These are phyloP conservation scores for Plantago elongata DNA, from an alignment of 257 asterid genomes.

Conservation along the genomic window DNA sequence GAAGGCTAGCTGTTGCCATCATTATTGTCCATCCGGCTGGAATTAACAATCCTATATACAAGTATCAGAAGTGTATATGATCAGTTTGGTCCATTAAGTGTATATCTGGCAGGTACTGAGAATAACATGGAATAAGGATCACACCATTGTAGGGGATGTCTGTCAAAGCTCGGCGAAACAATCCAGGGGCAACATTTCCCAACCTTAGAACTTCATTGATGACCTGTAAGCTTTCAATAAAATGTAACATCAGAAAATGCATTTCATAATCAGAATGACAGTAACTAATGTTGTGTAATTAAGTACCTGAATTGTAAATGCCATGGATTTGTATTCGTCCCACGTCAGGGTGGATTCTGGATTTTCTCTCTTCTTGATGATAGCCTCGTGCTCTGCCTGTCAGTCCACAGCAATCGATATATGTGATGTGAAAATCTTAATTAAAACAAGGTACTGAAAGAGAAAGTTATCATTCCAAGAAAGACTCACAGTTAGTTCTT, in stretches of 20 bases:
- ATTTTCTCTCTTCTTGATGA: conserved; percentile 45
- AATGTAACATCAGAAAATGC: neutral
- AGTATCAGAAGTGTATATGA: neutral
- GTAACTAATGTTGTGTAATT: neutral
- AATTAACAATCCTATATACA: conserved; percentile 53
- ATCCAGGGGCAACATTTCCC: conserved; percentile 79
- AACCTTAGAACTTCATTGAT: conserved; percentile 70
- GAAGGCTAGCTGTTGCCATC: conserved; percentile 73
- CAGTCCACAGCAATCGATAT: neutral
- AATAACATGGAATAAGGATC: neutral
- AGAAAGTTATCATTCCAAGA: neutral
- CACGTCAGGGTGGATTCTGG: conserved; percentile 42
- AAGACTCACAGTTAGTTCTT: conserved; percentile 52
- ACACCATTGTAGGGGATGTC: conserved; percentile 66
- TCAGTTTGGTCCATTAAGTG: neutral
- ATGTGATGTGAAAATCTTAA: neutral
- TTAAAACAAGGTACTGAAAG: no score
- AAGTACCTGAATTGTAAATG: conserved; percentile 64
- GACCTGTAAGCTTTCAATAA: conserved; percentile 31
- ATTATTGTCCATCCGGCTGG: conserved; percentile 73
- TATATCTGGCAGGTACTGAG: neutral
- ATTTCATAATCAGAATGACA: neutral
- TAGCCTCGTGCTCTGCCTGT: conserved; percentile 65
- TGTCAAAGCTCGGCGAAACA: conserved; percentile 64
- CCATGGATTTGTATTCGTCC: conserved; percentile 75